Percentiles rank a stretch among this genome's conserved stretches.
Conservation (phyloP, 2,329 filamentous ascomycete genomes). For the Epichloe glyceriae region DNA sequence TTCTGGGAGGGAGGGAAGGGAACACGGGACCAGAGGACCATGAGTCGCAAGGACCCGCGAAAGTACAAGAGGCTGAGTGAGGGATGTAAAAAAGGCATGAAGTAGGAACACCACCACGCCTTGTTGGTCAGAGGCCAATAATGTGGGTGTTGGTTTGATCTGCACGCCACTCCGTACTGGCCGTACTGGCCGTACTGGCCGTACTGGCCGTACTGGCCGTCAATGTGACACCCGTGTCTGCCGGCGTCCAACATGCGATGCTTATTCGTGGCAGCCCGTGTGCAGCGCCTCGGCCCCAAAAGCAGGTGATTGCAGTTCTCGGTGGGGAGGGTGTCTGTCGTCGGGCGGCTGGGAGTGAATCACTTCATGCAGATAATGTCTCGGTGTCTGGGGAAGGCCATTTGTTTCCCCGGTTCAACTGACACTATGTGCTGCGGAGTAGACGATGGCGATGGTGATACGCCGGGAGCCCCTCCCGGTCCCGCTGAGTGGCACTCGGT, state of each 20-base stretch:
- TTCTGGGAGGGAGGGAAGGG: constrained; percentile 86
- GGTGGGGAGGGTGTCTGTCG: too few relatives aligned
- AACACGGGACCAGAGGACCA: constrained; percentile 55
- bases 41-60: constrained; percentile 65
- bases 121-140: too few relatives aligned
- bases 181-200: too few relatives aligned
- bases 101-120: too few relatives aligned
- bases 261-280: background rate
- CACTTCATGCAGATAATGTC: background rate
- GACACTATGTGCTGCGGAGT: background rate
- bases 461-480: constrained; percentile 1
- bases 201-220: too few relatives aligned
- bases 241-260: background rate
- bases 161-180: background rate
- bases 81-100: constrained; percentile 10
- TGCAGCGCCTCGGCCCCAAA: too few relatives aligned
- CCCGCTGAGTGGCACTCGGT: background rate
- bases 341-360: too few relatives aligned
- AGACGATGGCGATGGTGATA: too few relatives aligned
- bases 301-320: too few relatives aligned
- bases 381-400: background rate
- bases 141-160: too few relatives aligned
- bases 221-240: background rate
- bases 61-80: constrained; percentile 55
- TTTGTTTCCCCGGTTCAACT: background rate